A percentile compares a stretch with the other conserved stretches of the same genome.
Evolutionary conservation across 768 basidiomycete genomes (phyloP).

Genomic region (Trametes coccinea): DNA sequence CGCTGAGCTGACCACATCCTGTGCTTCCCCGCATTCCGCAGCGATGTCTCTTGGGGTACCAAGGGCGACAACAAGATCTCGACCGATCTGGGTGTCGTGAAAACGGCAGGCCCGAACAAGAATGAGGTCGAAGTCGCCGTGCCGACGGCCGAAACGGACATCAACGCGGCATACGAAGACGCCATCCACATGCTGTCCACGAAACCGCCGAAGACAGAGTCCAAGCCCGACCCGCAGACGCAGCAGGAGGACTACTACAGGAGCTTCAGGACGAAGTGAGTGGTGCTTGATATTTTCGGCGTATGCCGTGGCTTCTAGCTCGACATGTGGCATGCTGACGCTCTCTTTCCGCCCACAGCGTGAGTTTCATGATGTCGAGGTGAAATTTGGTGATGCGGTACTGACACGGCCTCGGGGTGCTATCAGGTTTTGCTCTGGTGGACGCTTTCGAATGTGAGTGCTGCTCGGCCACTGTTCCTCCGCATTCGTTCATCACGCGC

Average conservation of each 20-base stretch:
- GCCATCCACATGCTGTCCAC: conserved; percentile 79
- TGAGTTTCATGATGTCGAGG: conserved; percentile 23
- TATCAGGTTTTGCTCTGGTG: conserved; percentile 76
- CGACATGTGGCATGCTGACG: conserved; percentile 20
- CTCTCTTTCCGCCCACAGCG: conserved; percentile 28
- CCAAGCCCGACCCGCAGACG: conserved; percentile 59
- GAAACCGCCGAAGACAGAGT: conserved; percentile 74
- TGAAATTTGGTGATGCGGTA: conserved; percentile 11
- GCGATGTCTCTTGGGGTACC: conserved; percentile 93
- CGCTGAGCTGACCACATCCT: neutral
- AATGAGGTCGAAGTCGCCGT: conserved; percentile 86
- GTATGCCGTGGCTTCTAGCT: neutral
- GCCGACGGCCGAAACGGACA: conserved; percentile 86
- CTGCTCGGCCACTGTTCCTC: conserved; percentile 16
- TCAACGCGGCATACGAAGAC: conserved; percentile 88
- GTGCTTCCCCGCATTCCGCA: conserved; percentile 23
- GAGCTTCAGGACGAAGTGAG: conserved; percentile 84
- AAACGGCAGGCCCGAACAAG: conserved; percentile 54
- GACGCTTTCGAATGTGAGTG: conserved; percentile 79
- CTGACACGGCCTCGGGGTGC: conserved; percentile 16
- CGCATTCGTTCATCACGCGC: conserved; percentile 1
- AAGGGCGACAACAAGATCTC: conserved; percentile 89
- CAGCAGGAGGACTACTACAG: conserved; percentile 86
- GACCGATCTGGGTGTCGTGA: conserved; percentile 85
- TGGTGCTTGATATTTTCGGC: neutral